Percentiles rank a stretch among this genome's conserved stretches.
These are phyloP conservation scores for Madurella fahalii DNA, from an alignment of 2,329 filamentous ascomycete genomes.

Conservation along the genomic window DNA sequence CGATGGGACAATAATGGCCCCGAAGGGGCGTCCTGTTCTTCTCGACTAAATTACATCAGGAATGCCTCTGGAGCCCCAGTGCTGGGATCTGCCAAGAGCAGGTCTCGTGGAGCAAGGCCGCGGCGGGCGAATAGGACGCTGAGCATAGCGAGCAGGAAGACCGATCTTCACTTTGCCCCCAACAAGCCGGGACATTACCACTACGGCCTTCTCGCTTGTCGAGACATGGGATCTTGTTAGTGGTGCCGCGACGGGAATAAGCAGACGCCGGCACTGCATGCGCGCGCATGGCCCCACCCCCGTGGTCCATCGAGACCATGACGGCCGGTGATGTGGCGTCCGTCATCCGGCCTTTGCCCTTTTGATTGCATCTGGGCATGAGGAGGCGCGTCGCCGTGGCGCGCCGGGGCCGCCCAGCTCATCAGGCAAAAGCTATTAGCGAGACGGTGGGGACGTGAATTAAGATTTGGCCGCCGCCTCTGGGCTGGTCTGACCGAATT, in stretches of 20 bases:
- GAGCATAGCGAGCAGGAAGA: slow-evolving; percentile 19
- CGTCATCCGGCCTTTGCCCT: not conserved
- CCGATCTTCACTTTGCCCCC: not conserved
- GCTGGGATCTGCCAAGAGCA: slow-evolving; percentile 13
- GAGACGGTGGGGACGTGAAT: not conserved
- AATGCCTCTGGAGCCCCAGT: not conserved
- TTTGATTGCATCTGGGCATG: not conserved
- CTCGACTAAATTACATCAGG: slow-evolving; percentile 2
- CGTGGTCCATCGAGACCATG: no score
- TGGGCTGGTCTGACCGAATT: no score
- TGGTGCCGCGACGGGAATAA: no score
- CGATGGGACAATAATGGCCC: not conserved
- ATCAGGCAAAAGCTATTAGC: not conserved
- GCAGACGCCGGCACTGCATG: not conserved
- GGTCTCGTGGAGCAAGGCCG: slow-evolving; percentile 10
- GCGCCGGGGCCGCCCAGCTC: no score
- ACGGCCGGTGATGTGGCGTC: not conserved
- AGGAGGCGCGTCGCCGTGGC: not conserved
- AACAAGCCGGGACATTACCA: not conserved
- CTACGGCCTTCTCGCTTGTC: not conserved
- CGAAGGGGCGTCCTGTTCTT: not conserved
- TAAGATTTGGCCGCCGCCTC: not conserved
- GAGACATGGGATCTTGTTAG: not conserved
- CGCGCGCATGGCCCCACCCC: not conserved
- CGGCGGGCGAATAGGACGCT: slow-evolving; percentile 19